These are phyloP conservation scores for Tolypocladium endophyticum DNA, from an alignment of 2,329 filamentous ascomycete genomes.

Conservation along the genomic window DNA sequence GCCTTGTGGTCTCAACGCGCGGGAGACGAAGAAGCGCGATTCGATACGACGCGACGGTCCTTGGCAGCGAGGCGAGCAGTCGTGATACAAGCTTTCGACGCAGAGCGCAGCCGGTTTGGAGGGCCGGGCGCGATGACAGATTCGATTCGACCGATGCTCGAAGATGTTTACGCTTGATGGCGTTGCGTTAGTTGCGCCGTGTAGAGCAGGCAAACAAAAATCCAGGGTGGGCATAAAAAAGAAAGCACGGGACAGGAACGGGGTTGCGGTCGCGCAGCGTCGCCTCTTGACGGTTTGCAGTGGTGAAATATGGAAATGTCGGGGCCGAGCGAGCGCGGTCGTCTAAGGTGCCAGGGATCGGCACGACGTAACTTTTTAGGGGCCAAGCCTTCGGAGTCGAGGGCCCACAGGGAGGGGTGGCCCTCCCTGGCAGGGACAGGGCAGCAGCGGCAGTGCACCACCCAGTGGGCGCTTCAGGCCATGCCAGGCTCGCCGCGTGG, in stretches of 20 bases:
- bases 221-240: neutral
- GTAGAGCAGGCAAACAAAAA: neutral
- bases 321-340: neutral
- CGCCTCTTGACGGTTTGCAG: neutral
- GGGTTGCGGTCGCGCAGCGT: neutral
- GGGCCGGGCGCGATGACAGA: neutral
- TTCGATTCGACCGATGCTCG: neutral
- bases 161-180: neutral
- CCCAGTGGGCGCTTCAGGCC: neutral
- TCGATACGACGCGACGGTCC: neutral
- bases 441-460: neutral
- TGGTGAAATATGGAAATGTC: neutral
- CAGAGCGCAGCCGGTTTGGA: neutral
- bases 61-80: neutral
- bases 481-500: neutral
- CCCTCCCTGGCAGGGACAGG: neutral
- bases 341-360: slow-evolving; percentile 1
- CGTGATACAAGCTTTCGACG: neutral
- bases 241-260: neutral
- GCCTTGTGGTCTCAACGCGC: neutral
- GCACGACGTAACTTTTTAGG: slow-evolving; percentile 10
- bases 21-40: neutral
- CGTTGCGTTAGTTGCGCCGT: neutral
- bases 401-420: slow-evolving; percentile 3
- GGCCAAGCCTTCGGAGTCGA: slow-evolving; percentile 7